Base-by-base conservation (phyloP, 164 flowering plant genomes). In the Chimonanthus salicifolius region DNA sequence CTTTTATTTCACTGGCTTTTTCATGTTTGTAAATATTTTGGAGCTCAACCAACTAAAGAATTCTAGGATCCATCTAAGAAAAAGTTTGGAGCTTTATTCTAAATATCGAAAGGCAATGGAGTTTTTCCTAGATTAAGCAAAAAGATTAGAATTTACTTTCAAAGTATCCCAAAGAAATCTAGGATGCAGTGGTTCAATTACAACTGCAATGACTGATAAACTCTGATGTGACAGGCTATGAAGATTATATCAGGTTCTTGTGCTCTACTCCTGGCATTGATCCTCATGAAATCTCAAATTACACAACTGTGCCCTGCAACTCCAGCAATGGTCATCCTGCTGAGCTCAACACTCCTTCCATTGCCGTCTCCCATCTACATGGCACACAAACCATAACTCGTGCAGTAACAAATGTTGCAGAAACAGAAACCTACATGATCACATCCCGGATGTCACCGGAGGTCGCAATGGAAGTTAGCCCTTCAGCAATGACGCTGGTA, bases 191-290 rank as follows among this genome's bases (percentile, higher is more conserved):
- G 33, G 33, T 33, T 33, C 0, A 33, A 33, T 33, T 33, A 33
- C 33, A 33, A 33, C 33, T 0, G 33, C 33, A 33, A 33, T 33
- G 33, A 33, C 10, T 33, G 33, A 54, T 11, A 45, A 45, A 1
- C 11, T n/a, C 16, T 66, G 18, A 51, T 72, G 75, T 63, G 58
- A 68, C 68, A 95, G 99, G 94, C 68, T 92, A 87, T 46, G 75
- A 79, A 58, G 99, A 95, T 78, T 92, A 95, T 79, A 46, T 91
- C 74, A 91, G 89, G 0, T 95, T 95, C 86, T 76, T 95, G 74
- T 93, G 99, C 83, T 85, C 99, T 2, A 88, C 89, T 6, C 94
- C 98, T 7, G 99, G 98, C 8, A 86, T 95, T 54, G 88, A 92
- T 76, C 83, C 79, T 16, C 82, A 82, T 15, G 97, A 91, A 81